These are phyloP conservation scores for Lignosus rhinocerotis DNA, from an alignment of 1,284 basidiomycete genomes.

Conservation along the genomic window DNA sequence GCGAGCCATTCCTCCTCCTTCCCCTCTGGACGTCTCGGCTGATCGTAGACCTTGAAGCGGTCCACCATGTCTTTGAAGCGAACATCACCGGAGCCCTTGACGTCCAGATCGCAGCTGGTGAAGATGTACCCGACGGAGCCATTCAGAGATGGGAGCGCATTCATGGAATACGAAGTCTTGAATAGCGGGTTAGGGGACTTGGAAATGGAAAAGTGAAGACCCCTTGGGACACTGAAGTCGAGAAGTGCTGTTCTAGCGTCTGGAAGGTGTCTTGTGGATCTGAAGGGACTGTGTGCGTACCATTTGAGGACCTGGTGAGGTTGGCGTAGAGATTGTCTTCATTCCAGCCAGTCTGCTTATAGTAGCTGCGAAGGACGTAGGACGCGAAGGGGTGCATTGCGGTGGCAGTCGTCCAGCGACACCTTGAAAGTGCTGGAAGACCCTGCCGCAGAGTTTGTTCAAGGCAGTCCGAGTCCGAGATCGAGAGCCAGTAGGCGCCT, in stretches of 20 bases:
- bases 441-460: too few relatives aligned
- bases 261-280: conserved; percentile 4
- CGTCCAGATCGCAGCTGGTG: conserved; percentile 77
- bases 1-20: conserved; percentile 80
- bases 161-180: conserved; percentile 89
- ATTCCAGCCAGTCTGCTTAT: conserved; percentile 92
- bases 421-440: too few relatives aligned
- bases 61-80: conserved; percentile 90
- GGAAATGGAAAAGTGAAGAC: conserved; percentile 80
- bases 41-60: conserved; percentile 78
- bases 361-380: conserved; percentile 88
- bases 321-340: conserved; percentile 94
- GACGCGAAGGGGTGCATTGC: conserved; percentile 83
- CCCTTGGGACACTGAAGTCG: conserved; percentile 81
- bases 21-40: conserved; percentile 72
- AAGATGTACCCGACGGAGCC: conserved; percentile 96
- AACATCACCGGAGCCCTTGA: conserved; percentile 71
- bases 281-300: conserved; percentile 46
- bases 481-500: too few relatives aligned
- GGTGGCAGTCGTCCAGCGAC: conserved; percentile 20
- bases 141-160: conserved; percentile 86
- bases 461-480: too few relatives aligned
- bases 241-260: conserved; percentile 62
- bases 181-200: conserved; percentile 90
- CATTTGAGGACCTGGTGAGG: conserved; percentile 85